Percentiles rank a stretch among this genome's conserved stretches.
phyloP scores from a whole-genome alignment of 192 early-diverging fungal genomes.

The Allomyces arbusculus region DNA sequence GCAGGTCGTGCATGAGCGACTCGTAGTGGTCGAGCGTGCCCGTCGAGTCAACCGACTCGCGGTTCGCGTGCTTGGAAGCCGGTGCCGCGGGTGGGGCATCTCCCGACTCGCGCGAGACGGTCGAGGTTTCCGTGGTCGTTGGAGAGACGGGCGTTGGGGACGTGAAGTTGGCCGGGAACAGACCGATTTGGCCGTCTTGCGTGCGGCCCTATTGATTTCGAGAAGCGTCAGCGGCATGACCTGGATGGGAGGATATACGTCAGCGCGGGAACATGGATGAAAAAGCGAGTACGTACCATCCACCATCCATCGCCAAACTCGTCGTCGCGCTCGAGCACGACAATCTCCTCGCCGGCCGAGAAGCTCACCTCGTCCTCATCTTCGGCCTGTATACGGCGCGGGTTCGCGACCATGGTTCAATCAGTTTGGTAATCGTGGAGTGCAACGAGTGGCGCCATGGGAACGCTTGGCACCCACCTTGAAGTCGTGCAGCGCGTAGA shows the following conservation, averaged over 20 bases:
- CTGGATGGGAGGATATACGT: too few species aligned
- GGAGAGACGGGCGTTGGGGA: too few species aligned
- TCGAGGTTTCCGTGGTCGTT: too few species aligned
- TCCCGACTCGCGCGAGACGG: not conserved
- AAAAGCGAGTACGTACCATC: conserved; percentile 22
- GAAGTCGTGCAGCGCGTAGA: conserved; percentile 33
- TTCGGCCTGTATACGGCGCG: conserved; percentile 13
- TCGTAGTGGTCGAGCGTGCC: not conserved
- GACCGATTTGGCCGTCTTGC: conserved; percentile 33
- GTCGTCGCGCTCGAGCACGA: conserved; percentile 49
- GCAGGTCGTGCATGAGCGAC: not conserved
- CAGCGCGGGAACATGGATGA: too few species aligned
- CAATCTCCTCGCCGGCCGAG: conserved; percentile 34
- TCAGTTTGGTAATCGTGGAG: too few species aligned
- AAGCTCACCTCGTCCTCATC: conserved; percentile 51
- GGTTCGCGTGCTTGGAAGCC: not conserved
- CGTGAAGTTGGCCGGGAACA: conserved; percentile 44
- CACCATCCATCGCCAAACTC: conserved; percentile 57
- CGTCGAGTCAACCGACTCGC: not conserved
- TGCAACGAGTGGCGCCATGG: too few species aligned
- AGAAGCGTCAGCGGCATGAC: too few species aligned
- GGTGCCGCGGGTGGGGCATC: too few species aligned
- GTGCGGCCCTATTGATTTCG: conserved; percentile 32
- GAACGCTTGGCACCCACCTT: not conserved
- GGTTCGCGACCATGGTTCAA: too few species aligned